These are phyloP conservation scores for Malassezia pachydermatis DNA, from an alignment of 1,284 basidiomycete species.

Conservation along the genomic window DNA sequence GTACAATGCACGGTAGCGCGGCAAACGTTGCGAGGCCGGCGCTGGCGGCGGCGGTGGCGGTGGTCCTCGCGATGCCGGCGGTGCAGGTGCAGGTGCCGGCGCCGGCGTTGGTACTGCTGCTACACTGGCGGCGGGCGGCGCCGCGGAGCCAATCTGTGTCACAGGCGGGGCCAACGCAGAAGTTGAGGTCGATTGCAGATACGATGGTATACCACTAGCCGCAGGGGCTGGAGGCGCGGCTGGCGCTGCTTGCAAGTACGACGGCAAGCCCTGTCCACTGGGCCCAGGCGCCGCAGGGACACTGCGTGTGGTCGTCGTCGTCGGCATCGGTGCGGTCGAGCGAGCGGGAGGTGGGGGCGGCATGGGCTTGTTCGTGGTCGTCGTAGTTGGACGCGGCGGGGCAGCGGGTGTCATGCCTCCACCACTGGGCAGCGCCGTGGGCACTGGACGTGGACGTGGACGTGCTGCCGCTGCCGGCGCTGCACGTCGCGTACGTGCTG, in stretches of 20 bases:
- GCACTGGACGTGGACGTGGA: slow-evolving; percentile 31
- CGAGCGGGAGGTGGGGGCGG: too few species aligned
- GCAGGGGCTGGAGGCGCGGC: slow-evolving; percentile 4
- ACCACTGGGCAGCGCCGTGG: slow-evolving; percentile 9
- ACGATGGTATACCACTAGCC: neutral
- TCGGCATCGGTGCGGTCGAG: slow-evolving; percentile 48
- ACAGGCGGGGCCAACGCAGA: slow-evolving; percentile 6
- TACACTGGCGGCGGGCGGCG: neutral
- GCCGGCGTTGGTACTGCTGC: slow-evolving; percentile 17
- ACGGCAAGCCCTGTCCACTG: neutral
- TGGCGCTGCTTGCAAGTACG: neutral
- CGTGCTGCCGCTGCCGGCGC: neutral
- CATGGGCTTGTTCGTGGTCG: too few species aligned
- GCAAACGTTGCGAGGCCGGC: slow-evolving; percentile 56
- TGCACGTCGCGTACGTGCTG: neutral
- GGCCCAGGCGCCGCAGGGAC: slow-evolving; percentile 24
- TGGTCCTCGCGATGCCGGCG: slow-evolving; percentile 19
- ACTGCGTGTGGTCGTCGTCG: slow-evolving; percentile 57
- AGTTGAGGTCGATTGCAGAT: neutral
- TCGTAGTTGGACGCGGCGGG: too few species aligned
- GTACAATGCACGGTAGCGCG: slow-evolving; percentile 62
- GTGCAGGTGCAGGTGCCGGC: slow-evolving; percentile 15
- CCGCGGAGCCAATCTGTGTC: slow-evolving; percentile 5
- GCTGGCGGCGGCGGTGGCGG: slow-evolving; percentile 56
- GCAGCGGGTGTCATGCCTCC: slow-evolving; percentile 18